These are phyloP conservation scores for Colletotrichum chrysophilum DNA, from an alignment of 2,329 filamentous ascomycete genomes.

Conservation along the genomic window DNA sequence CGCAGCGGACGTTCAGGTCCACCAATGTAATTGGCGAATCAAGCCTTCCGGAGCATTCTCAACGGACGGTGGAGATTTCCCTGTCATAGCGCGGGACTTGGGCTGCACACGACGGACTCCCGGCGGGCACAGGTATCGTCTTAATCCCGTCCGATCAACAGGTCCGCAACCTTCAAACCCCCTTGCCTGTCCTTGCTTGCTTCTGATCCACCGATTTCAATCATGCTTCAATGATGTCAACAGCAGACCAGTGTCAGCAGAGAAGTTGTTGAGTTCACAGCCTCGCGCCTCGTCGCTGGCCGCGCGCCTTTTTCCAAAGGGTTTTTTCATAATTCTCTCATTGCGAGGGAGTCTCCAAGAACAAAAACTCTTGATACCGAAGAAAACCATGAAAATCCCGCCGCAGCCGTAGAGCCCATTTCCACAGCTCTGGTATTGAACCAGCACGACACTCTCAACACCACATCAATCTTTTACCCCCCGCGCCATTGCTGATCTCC, in stretches of 20 bases:
- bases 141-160: not conserved
- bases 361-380: not conserved
- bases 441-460: not conserved
- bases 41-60: constrained; percentile 12
- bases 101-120: no score
- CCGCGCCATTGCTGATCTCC: constrained; percentile 5
- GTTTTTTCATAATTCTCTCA: not conserved
- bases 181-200: constrained; percentile 7
- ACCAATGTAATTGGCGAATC: constrained; percentile 7
- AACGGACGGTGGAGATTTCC: constrained; percentile 5
- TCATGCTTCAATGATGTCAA: constrained; percentile 23
- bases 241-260: constrained; percentile 14
- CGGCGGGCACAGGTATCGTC: not conserved
- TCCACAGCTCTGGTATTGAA: not conserved
- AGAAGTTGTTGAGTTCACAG: constrained; percentile 17
- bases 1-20: not conserved
- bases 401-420: not conserved
- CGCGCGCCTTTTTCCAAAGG: not conserved
- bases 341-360: not conserved
- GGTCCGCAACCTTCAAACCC: not conserved
- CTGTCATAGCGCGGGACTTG: not conserved
- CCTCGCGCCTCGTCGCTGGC: not conserved
- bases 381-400: not conserved
- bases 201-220: constrained; percentile 9
- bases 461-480: not conserved